Base-by-base conservation (phyloP, 1,139 yeast genomes). In the Suhomyces terraborum region DNA sequence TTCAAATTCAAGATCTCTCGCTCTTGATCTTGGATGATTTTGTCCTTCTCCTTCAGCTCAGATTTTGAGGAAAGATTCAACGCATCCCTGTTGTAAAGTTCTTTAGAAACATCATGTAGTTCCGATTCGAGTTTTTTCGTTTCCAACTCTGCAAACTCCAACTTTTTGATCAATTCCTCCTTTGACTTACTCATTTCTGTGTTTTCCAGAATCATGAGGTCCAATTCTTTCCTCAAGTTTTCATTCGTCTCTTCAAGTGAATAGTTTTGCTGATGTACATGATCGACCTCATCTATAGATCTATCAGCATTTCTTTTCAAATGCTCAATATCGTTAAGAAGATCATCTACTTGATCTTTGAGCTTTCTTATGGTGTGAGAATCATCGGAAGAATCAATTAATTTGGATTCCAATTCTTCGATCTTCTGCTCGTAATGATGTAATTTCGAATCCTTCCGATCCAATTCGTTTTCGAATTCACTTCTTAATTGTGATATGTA, bases 281-380 rank as follows among this genome's bases (percentile, higher is more conserved):
- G 19, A 17, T 41, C 38, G 9, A 39, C 18, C 16, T 36, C 33
- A 25, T 24, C 30, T 9, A 40, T 12, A 5, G 14, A 16, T 25
- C 48, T 43, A 12, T 55, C 56, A 2, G 58, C 33, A 32, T 62
- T 62, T 6, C 38, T 38, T 32, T 52, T 55, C 38, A 63, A 50
- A 8, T 47, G 43, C 24, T 52, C 38, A 9, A 28, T 37, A 22
- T 34, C 39, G 12, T 29, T 27, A 14, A 41, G 37, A 21, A 47
- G 28, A 20, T 30, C 36, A 16, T 47, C 49, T 8, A 50, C 35
- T 21, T 53, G 53, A 4, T 38, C 32, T 6, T 19, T 13, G 6
- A 8, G 48, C 42, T 40, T 50, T 43, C 55, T 35, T 6, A 35
- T 41, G 7, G 43, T 27, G 17, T 46, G 38, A 6, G 45, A 18